Evolutionary conservation across 805 yeast genomes (phyloP).

Genomic region (Ogataea ramenticola): DNA sequence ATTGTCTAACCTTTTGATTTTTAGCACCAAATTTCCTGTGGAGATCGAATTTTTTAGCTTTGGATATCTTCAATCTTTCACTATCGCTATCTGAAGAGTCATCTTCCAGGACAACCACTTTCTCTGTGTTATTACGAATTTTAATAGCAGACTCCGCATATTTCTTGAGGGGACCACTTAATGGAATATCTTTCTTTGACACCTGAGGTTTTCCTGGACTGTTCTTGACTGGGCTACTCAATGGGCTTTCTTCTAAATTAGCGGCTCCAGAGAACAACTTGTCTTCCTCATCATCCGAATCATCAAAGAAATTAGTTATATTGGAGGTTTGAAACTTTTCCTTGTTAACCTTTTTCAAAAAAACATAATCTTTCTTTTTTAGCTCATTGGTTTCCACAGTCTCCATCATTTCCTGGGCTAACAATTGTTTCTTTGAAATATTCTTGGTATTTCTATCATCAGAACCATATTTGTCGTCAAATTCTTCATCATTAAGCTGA

Average conservation of each 20-base stretch:
- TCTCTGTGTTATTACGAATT: neutral
- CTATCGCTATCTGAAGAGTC: conserved; percentile 1
- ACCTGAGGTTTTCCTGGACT: too few relatives aligned
- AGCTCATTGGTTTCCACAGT: conserved; percentile 10
- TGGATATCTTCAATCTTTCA: neutral
- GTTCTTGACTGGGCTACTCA: conserved; percentile 1
- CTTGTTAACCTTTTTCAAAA: neutral
- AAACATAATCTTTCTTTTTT: conserved; percentile 9
- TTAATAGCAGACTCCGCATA: conserved; percentile 4
- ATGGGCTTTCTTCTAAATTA: neutral
- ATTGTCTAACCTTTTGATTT: conserved; percentile 3
- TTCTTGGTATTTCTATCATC: neutral
- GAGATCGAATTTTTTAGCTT: neutral
- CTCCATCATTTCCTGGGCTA: conserved; percentile 3
- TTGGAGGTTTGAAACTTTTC: conserved; percentile 12
- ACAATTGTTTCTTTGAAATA: neutral
- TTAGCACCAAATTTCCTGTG: conserved; percentile 3
- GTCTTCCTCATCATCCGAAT: conserved; percentile 12
- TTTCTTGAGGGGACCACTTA: conserved; percentile 4
- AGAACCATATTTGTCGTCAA: neutral
- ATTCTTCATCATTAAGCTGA: neutral
- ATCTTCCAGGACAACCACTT: neutral
- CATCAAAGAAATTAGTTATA: conserved; percentile 11
- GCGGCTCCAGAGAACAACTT: conserved; percentile 7
- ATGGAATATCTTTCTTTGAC: neutral